A percentile compares a stretch with the other conserved stretches of the same genome.
These are phyloP conservation scores for Beta macrorhiza DNA, from an alignment of 179 eudicot genomes.

Conservation along the genomic window DNA sequence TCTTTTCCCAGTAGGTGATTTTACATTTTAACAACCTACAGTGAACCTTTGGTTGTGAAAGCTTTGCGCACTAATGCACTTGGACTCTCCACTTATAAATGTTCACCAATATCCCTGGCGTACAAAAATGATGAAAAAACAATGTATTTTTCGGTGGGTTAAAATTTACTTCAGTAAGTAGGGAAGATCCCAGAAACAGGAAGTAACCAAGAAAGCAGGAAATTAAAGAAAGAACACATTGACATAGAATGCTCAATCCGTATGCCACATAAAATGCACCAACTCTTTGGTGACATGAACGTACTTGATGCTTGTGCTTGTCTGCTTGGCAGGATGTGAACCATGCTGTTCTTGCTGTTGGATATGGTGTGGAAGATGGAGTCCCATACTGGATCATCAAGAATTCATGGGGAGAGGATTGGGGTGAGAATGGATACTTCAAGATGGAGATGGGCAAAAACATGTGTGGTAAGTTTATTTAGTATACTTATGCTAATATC, in stretches of 20 bases:
- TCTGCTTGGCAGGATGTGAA: slow-evolving; percentile 79
- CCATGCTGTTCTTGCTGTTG: slow-evolving; percentile 99
- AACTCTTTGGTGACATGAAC: background rate
- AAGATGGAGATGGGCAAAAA: slow-evolving; percentile 98
- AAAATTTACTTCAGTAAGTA: background rate
- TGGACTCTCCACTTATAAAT: background rate
- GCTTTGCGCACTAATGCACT: background rate
- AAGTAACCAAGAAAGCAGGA: background rate
- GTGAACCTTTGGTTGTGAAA: background rate
- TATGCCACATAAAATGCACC: background rate
- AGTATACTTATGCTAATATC: background rate
- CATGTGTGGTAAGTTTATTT: slow-evolving; percentile 86
- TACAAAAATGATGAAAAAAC: background rate
- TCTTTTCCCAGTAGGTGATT: background rate
- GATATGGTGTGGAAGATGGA: slow-evolving; percentile 86
- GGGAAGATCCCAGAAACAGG: no score
- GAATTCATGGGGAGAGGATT: slow-evolving; percentile 95
- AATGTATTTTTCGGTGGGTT: background rate
- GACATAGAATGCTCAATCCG: background rate
- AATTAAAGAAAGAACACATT: background rate
- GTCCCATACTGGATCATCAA: slow-evolving; percentile 90
- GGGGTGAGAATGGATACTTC: slow-evolving; percentile 93
- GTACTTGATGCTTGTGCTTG: background rate
- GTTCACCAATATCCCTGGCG: background rate
- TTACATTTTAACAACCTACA: background rate